Evolutionary conservation across 345 rosid genomes (phyloP), one percentile per base, ranked within the genome.

Genomic region (Brassica nigra): DNA sequence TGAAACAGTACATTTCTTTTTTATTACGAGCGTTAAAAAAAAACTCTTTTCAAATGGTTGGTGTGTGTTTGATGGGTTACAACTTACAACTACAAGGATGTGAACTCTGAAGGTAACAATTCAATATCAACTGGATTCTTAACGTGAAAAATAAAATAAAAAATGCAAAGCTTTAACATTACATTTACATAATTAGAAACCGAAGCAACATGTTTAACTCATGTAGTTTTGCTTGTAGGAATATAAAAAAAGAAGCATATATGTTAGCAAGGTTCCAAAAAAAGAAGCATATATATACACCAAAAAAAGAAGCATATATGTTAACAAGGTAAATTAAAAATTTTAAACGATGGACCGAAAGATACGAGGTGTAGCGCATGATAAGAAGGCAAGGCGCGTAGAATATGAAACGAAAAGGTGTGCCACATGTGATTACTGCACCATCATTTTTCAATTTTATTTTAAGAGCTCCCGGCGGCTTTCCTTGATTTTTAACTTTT

Each of bases 381-480:
- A 39, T 44, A 12, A 12, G 52, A 44, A 49, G 6, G 5, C 14
- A 83, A 87, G 82, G 66, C 15, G 28, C 37, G 63, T 64, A 28
- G 8, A 16, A 28, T 71, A 55, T 67, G 58, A 77, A 65, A 16
- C 20, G 64, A 27, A n/a, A 52, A 34, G 72, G 63, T 76, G 75
- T 76, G 52, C 63, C 52, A 76, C 83, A 12, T 47, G 54, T 4
- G 54, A 47, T 47, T 47, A 82, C 80, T 68, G 4, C 64, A 5
- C 71, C 42, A 0, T 10, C 8, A 1, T 14, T 72, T 58, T 55
- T 10, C 47, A 39, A 7, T 55, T 57, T 57, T 18, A 37, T 47
- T 75, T 77, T 70, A 44, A 37, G 55, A 37, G 55, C 75, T 78
- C 74, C 76, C 84, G 80, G 85, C 84, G 83, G 78, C 81, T 76